Evolutionary conservation across 805 yeast species (phyloP), one percentile per base, ranked within the genome.

Genomic region (Kazachstania kunashirensis): DNA sequence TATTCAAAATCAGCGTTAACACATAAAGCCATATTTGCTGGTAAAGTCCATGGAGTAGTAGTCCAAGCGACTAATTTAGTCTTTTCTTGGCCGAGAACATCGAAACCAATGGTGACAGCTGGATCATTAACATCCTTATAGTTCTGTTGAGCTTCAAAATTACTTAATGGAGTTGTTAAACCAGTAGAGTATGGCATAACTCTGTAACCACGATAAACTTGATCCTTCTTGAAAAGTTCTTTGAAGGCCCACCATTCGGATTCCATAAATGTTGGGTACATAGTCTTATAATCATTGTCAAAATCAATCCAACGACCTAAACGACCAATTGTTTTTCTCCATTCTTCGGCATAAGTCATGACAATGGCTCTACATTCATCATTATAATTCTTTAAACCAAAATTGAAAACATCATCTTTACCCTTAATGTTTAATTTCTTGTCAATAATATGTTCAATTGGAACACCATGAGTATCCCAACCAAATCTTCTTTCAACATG

Each of bases 151-250:
- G 98, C 97, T 70, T 92, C 99, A 54, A 92, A 92, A 66, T 92
- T 92, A 42, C 95, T 84, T 58, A 92, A 70, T 23, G 98, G 95
- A 36, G 99, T 92, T 27, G 96, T 89, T 47, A 84, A 79, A 39
- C 95, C 99, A 28, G 97, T 89, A 19, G 97, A 89, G 65, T 92
- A 92, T 31, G 99, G 99, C 99, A 92, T 92, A 37, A 92, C 99
- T 61, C 95, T 77, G 62, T 75, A 78, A 41, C 98, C 98, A 63
- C 94, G 77, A 69, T 92, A 92, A 31, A 92, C 97, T 39, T 84
- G 75, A 36, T 77, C 81, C 63, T 88, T 92, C 40, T 82, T 78
- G 60, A 68, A 85, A 50, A 92, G 69, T 65, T 85, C 77, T 67
- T 82, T 78, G 73, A 92, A 92, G 23, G 85, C 95, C 98, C 98